Evolutionary conservation across 75 land plant genomes (phyloP), one percentile per base, ranked within the genome.

Genomic region (Ceratopteris richardii): DNA sequence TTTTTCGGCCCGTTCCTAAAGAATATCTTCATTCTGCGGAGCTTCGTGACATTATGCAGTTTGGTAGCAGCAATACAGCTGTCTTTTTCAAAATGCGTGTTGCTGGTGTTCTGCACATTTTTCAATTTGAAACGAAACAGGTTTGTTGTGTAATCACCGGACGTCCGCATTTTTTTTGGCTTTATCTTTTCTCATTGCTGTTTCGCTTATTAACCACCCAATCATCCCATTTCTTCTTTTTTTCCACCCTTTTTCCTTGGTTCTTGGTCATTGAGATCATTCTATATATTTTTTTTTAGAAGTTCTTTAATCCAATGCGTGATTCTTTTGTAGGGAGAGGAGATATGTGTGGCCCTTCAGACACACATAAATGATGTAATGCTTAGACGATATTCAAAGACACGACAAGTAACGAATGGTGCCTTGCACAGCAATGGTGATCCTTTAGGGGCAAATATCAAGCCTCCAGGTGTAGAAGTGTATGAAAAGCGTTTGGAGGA

Each of bases 341-440:
- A 95, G 72, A 90, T 95, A 31, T 95, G 99, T 80, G 96, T 95
- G 31, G 99, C 99, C 18, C 85, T 95, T 57, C 99, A 95, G 57
- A 95, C 99, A 62, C 99, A 95, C 69, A 95, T 95, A 60, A 95
- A 95, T 82, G 99, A 95, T 69, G 99, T 95, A 13, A 95, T 95
- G 99, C 63, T 95, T 44, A 80, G 99, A 39, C 73, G 96, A 44
- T 95, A 95, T 57, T 86, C 99, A 2, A 89, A 88, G 63, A 84
- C 88, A n/a, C 84, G 90, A 0, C 72, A 82, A 65, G 68, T 73
- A 61, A 64, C 88, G 29, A 75, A 66, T 56, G 78, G 83, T 52
- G 73, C 84, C 28, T 29, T 70, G 30, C 84, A 76, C 58, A 65
- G 51, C 57, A 55, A 29, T 37, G 80, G 77, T 48, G 87, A 89